Evolutionary conservation across 495 filamentous ascomycete genomes (phyloP), one percentile per base, ranked within the genome.

Genomic region (Penicillium mononematosum): DNA sequence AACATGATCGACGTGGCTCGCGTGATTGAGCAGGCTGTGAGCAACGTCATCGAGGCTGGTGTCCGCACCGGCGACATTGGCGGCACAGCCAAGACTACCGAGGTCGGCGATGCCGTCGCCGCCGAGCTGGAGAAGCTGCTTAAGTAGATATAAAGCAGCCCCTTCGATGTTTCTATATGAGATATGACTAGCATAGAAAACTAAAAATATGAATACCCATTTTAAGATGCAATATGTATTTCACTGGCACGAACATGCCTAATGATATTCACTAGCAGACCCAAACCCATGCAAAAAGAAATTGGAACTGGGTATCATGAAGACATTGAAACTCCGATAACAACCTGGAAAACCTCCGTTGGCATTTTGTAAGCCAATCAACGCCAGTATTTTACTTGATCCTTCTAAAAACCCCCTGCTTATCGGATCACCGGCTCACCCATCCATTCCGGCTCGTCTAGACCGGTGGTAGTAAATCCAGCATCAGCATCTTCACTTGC

Each of bases 391-490:
- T 32, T 48, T 45, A 14, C 1, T 27, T 39, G 65, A 2, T 14
- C 50, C n/a, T 44, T 47, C 1, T 5, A 20, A 12, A 7, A 27
- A 10, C 3, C 22, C 8, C 11, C 55, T 38, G 34, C 43, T 25
- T 19, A 85, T 45, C 82, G 73, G 58, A 85, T 75, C 31, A 83
- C 77, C 27, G 81, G 78, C 55, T 84, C 82, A 7, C 76, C 81
- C 81, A 84, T 84, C 83, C 81, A 84, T 62, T 83, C 81, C 48
- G 80, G 78, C 61, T 83, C 80, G 38, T 78, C 72, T 42, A 83
- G 45, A 24, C 69, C 69, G 50, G 68, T 58, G 45, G 59, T 46
- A 19, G 57, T 64, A 20, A 70, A 52, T 41, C 65, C 61, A 8
- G 59, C 53, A 44, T 72, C 68, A 36, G 51, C 60, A 45, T 67